Evolutionary conservation across 1,284 basidiomycete genomes (phyloP), one percentile per base, ranked within the genome.

Genomic region (Pterula multifida): DNA sequence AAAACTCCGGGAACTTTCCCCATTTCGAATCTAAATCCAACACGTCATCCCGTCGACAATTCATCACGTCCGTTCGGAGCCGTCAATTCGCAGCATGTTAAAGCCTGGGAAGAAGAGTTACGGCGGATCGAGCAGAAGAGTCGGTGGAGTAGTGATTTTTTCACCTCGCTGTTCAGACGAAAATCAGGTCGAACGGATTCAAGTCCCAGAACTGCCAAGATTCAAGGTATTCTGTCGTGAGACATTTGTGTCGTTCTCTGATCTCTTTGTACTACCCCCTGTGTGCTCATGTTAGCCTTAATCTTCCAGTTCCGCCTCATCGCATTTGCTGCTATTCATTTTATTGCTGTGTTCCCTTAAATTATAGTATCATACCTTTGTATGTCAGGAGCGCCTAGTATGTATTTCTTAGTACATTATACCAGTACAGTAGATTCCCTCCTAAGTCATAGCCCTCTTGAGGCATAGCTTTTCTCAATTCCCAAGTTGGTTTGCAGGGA

Each of bases 91-190:
- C 39, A 22, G n/a, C 13, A 42, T 42, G 71, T 83, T 56, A 68
- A 71, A 52, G 85, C 80, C 54, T 88, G 85, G 85, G 85, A 88
- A 63, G 76, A 78, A 59, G 84, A 88, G 67, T 71, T 87, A 45
- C 76, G 71, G 54, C 72, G 75, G 54, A 85, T 88, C 57, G 85
- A 87, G 65, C 65, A 68, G 56, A 68, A 68, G 58, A 83, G 79
- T 58, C 71, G 77, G 51, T 69, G 74, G 56, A 77, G 72, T 52
- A 85, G 78, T 51, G 73, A 76, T 60, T 42, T 42, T 22, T 42
- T 42, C 21, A 42, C 9, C 21, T 42, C 17, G 9, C 17, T 42
- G 9, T 42, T 42, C 39, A n/a, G 39, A 22, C 39, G 39, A 9
- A 42, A 42, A 42, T 9, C 39, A 42, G 21, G 9, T 17, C 6